Base-by-base conservation (phyloP, 2,329 filamentous ascomycete species). In the Botrytis pseudocinerea region DNA sequence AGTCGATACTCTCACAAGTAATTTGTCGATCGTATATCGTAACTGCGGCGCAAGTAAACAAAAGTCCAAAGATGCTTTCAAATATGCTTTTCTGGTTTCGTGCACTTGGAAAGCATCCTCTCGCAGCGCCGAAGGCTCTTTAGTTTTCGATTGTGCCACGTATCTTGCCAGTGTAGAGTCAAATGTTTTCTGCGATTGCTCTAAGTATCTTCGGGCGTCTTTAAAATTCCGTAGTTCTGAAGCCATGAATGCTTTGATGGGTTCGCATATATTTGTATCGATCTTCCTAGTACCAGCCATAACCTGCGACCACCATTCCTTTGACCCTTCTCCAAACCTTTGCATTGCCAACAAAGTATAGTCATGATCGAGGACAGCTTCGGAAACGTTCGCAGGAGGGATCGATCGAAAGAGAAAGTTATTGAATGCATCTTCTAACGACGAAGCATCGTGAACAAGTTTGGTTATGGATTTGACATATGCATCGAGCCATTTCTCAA, bases 61-160 rank as follows among this genome's bases (percentile, higher is more conserved):
- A 81, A 95, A 98, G 82, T 99, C 96, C 89, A 99, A 91, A 22
- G 93, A 95, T 1, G 95, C 92, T 81, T 94, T 95, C 61, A 98
- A 86, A 81, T 99, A 99, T 46, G 91, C 89, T 80, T 96, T 97
- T 73, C 95, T 90, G 38, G 93, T 93, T 84, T 98, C 96, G 81
- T 97, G 96, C 54, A 98, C 89, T 80, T 96, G 91, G 79, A 99
- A 99, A 0, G 96, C 96, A 82, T 99, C 96, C 82, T 99, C 96
- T 74, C 96, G 89, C 72, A 99, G 85, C 1, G 94, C 89, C 0
- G 94, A 98, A 0, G 95, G 89, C 82, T 99, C 96, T 83, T 98
- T 99, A 9, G 93, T 91, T 85, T 98, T 98, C 76, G 91, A 92
- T 82, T 98, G 94, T 4, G 88, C 86, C 8, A 94, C 88, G 80